Base-by-base conservation (phyloP, 495 filamentous ascomycete genomes). In the Penicillium cataractarum region DNA sequence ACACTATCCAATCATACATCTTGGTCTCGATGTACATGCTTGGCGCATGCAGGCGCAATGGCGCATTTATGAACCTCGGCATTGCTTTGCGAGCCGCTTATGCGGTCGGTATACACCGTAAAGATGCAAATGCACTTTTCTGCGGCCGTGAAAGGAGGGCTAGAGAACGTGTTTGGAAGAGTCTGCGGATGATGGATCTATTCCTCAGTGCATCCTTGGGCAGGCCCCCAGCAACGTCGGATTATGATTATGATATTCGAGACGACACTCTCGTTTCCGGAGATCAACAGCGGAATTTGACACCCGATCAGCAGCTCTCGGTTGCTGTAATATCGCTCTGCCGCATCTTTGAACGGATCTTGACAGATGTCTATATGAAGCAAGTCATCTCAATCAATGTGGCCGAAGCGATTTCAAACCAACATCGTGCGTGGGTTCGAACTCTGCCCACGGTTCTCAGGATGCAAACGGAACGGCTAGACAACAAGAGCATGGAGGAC, bases 341-440 rank as follows among this genome's bases (percentile, higher is more conserved):
- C 63, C 84, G 82, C 42, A 80, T 89, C 37, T 88, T 92, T 54
- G 89, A 90, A 35, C 76, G 79, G 6, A 88, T 89, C 24, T 78
- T 92, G 19, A 86, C 81, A 26, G 86, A 84, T 46, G 85, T 92
- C 22, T 92, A 91, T 65, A 86, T 89, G 60, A 82, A 85, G 50
- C 81, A 87, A 60, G 90, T 87, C 61, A 85, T 91, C 44, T 91
- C 87, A 8, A 88, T 87, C 32, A 75, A 80, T 22, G 78, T 87
- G 22, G 88, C 87, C 2, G 86, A 90, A 63, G 80, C 84, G 26
- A 90, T 91, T 35, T 85, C 87, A 42, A 83, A 89, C 63, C 80
- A 75, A 74, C 87, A 69, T 71, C 79, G 71, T 19, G 67, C 67
- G 19, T 80, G 77, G 77, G 77, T 80, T 46, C 68, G 71, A 22